Percentiles rank a stretch among this genome's conserved stretches.
These are phyloP conservation scores for Cryptococcus hybrid DNA, from an alignment of 1,284 basidiomycete genomes.

Conservation along the genomic window DNA sequence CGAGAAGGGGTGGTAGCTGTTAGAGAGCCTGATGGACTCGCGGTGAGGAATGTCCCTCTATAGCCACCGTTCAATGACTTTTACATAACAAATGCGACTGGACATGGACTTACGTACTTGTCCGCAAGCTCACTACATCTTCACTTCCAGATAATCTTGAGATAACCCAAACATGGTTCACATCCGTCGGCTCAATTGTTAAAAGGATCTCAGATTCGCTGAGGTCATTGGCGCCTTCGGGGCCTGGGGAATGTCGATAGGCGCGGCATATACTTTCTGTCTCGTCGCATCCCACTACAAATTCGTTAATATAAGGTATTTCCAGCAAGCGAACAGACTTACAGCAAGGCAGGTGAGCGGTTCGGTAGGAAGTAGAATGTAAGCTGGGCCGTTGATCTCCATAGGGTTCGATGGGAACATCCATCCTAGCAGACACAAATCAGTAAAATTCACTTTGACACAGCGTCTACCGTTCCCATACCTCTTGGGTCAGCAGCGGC, in stretches of 20 bases:
- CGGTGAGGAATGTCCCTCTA: slow-evolving; percentile 50
- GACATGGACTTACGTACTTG: slow-evolving; percentile 35
- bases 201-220: slow-evolving; percentile 36
- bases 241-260: slow-evolving; percentile 44
- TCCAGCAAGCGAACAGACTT: slow-evolving; percentile 12
- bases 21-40: slow-evolving; percentile 41
- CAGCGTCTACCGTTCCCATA: slow-evolving; percentile 6
- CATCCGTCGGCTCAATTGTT: slow-evolving; percentile 50
- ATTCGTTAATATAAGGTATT: neutral
- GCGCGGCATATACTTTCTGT: slow-evolving; percentile 45
- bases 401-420: slow-evolving; percentile 45
- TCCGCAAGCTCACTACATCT: slow-evolving; percentile 51
- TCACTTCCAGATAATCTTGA: slow-evolving; percentile 54
- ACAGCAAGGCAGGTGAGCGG: slow-evolving; percentile 45
- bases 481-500: slow-evolving; percentile 45
- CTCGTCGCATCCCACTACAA: slow-evolving; percentile 43
- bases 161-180: slow-evolving; percentile 55
- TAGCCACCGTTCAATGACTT: neutral
- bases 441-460: neutral
- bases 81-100: neutral
- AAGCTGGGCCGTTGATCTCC: slow-evolving; percentile 51
- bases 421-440: slow-evolving; percentile 42
- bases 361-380: slow-evolving; percentile 46
- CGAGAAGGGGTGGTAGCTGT: slow-evolving; percentile 45
- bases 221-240: slow-evolving; percentile 46